Base-by-base conservation (phyloP, 805 yeast species). In the Blastobotrys americana region DNA sequence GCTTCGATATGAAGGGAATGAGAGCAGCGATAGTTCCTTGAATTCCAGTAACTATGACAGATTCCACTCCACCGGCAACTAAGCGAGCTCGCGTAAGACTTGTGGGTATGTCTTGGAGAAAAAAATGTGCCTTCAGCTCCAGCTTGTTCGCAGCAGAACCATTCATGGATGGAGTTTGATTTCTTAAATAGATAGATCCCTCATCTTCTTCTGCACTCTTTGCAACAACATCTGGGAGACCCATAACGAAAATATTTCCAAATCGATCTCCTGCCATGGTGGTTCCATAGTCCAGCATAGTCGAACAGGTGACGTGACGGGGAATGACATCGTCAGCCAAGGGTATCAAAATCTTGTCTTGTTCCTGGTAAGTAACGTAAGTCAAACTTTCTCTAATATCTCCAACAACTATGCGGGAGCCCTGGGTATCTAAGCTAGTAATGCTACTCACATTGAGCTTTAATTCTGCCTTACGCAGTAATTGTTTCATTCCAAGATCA, bases 251-350 rank as follows among this genome's bases (percentile, higher is more conserved):
- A 0, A 88, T 39, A 54, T 82, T 85, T 0, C 97, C 97, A 63
- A 84, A 87, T 56, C 80, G 81, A 59, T 93, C 97, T 10, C 96
- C 96, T 1, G 85, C 86, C 34, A 83, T 67, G 1, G 84, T 76
- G 0, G 96, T 87, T 45, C 78, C 78, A 49, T 77, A 74, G 59
- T 93, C 97, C 3, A 93, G 63, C 51, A 77, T 64, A 2, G 70
- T 57, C 36, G 82, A 53, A 2, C 78, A 54, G 0, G 94, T 82
- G 3, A 82, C 71, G 55, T 82, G 84, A 25, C 96, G 67, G 27
- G 79, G 70, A 33, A 81, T 64, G 0, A 71, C 60, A 62, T 93
- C 97, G 56, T 80, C 88, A 1, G 78, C 80, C 46, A 89, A 67
- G 2, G 82, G 75, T 5, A 77, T 56, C 54, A 90, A 84, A 16